Evolutionary conservation across 495 filamentous ascomycete genomes (phyloP).

Genomic region (Stereocaulon alpinum): DNA sequence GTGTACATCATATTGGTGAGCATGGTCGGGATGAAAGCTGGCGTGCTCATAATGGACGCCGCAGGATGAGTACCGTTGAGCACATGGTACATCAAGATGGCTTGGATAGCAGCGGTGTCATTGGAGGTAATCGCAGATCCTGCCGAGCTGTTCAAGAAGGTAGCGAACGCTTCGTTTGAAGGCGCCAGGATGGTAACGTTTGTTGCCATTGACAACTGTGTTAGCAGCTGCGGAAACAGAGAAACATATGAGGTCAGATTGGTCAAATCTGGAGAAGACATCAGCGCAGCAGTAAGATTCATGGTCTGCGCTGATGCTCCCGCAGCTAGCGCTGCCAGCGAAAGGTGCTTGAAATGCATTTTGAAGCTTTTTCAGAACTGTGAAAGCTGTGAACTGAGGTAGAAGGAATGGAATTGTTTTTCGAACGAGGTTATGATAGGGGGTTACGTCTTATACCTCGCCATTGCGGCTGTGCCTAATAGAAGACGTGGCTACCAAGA

Average conservation of each 20-base stretch:
- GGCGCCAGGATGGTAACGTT: slow-evolving; percentile 23
- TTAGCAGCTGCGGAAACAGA: slow-evolving; percentile 7
- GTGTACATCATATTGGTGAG: slow-evolving; percentile 41
- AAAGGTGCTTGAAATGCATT: slow-evolving; percentile 8
- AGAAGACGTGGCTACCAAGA: neutral
- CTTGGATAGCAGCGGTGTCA: slow-evolving; percentile 29
- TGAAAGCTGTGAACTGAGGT: neutral
- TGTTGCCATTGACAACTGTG: neutral
- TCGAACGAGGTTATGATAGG: neutral
- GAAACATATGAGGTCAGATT: slow-evolving; percentile 6
- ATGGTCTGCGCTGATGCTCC: slow-evolving; percentile 6
- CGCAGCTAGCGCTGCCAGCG: slow-evolving; percentile 4
- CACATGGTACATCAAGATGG: slow-evolving; percentile 55
- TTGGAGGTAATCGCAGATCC: slow-evolving; percentile 23
- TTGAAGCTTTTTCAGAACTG: slow-evolving; percentile 10
- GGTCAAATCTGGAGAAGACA: neutral
- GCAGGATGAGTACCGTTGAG: slow-evolving; percentile 43
- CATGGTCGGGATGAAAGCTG: slow-evolving; percentile 39
- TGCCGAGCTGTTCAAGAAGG: slow-evolving; percentile 26
- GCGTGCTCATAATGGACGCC: slow-evolving; percentile 31
- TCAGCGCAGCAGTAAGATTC: slow-evolving; percentile 8
- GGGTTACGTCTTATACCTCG: neutral
- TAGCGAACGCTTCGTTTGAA: slow-evolving; percentile 18
- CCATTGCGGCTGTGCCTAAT: neutral
- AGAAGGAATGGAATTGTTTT: neutral